Evolutionary conservation across 352 stramenopile genomes (phyloP), one percentile per base, ranked within the genome.

Genomic region (Phytophthora citricola): DNA sequence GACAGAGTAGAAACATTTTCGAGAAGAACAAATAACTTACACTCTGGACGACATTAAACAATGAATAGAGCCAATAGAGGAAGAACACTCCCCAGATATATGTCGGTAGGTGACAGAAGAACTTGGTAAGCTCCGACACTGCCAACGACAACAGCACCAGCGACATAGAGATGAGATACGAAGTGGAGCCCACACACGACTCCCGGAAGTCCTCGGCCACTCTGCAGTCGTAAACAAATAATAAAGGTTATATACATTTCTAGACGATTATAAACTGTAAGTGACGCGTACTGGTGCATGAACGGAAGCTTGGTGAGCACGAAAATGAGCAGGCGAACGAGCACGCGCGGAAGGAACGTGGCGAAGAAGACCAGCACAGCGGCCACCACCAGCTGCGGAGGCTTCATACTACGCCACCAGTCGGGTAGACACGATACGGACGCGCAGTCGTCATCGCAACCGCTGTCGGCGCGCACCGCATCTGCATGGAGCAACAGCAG

Each of bases 61-160:
- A 74, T 63, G 87, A 92, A 74, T 94, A 95, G 58, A 96, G 78
- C 89, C 89, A 96, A 27, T 91, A 76, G 60, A 96, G 71, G 56
- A 96, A 96, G 75, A 96, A 96, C 12, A 90, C 52, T n/a, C 87
- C 87, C 82, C 81, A 93, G n/a, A 95, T 89, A 75, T 95, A 96
- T 6, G 53, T 92, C 24, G 78, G 79, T n/a, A 96, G 65, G 29
- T 82, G 65, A 61, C 83, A 93, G 29, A 96, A 80, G 58, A 94
- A 96, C 41, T 73, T 72, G 24, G 44, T 53, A 6, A 94, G 65
- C 1, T 88, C 40, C 10, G 85, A 81, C 31, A 94, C 64, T 2
- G 52, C 70, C 9, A 94, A 73, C 31, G 87, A 86, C 20, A 90
- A 38, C 9, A 86, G 49, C 57, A 94, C 84, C 26, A 96, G 74